Conservation (phyloP, 306 rosid genomes). For the Inga oerstediana region DNA sequence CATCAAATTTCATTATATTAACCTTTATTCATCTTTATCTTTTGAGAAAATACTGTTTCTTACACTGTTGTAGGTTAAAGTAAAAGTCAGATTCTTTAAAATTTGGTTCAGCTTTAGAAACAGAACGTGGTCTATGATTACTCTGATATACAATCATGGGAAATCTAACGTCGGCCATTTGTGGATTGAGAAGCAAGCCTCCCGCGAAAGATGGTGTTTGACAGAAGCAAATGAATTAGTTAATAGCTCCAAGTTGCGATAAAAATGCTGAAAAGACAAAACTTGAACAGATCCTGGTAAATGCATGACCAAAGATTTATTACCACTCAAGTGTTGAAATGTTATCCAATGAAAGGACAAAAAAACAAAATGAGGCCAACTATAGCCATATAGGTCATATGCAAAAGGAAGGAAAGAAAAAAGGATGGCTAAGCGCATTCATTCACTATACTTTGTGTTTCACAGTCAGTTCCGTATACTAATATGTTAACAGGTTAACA, state of each 20-base stretch:
- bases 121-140: background rate
- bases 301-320: background rate
- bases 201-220: background rate
- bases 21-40: too few species aligned
- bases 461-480: background rate
- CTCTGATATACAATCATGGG: background rate
- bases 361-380: background rate
- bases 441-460: slow-evolving; percentile 8
- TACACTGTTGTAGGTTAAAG: too few species aligned
- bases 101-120: too few species aligned
- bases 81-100: too few species aligned
- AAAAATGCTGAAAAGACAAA: background rate
- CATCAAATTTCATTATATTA: background rate
- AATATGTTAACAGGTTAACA: background rate
- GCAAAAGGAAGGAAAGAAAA: background rate
- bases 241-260: background rate
- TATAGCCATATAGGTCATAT: background rate
- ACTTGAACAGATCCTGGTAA: background rate
- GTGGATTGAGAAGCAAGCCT: background rate
- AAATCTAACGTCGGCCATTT: background rate
- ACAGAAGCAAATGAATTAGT: too few species aligned
- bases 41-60: too few species aligned
- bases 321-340: background rate
- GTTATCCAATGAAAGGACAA: background rate
- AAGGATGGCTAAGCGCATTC: slow-evolving; percentile 9